Evolutionary conservation across 352 stramenopile species (phyloP), one percentile per base, ranked within the genome.

Genomic region (Pythium biforme): DNA sequence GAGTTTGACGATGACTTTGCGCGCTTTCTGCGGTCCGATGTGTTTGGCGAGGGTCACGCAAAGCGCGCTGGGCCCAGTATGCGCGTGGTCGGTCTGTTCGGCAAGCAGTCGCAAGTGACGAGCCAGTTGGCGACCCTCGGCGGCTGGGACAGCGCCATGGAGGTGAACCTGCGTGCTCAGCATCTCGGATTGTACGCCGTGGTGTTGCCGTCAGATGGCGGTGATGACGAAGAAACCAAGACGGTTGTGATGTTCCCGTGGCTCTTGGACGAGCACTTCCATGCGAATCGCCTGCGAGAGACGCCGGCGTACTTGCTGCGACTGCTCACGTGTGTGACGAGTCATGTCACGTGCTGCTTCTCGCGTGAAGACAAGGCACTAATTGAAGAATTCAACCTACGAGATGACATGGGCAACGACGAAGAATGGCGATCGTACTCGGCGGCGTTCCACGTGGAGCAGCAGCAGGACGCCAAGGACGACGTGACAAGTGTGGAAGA

Each of bases 1-100:
- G 77, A 89, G 11, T 85, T 92, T 46, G 83, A 92, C 43, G 74
- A 81, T 10, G 83, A 89, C 3, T 79, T 92, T 31, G 66, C 55
- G 43, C 73, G 81, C 1, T 90, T 88, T 27, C 60, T 92, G 7
- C 77, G 80, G 7, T 66, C 70, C 19, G 64, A 87, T 10, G 53
- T 88, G 9, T 83, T 93, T 52, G 72, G 48, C 0, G 51, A 52
- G 54, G 14, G 34, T 11, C 57, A 19, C 51, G 55, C 6, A 19
- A 31, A 14, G 22, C 23, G 39, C 1, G 41, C 17, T 29, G 45
- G n/a, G 0, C 59, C 59, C 1, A 34, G 47, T 0, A 53, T 89
- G 7, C 66, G 73, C 1, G 76, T 90, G 22, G 39, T 83, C 10
- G 68, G 70, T 2, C 46, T 89, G 4, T 92, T 89, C 63, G 84